Evolutionary conservation across 345 rosid species (phyloP), one percentile per base, ranked within the genome.

Genomic region (Mangifera indica): DNA sequence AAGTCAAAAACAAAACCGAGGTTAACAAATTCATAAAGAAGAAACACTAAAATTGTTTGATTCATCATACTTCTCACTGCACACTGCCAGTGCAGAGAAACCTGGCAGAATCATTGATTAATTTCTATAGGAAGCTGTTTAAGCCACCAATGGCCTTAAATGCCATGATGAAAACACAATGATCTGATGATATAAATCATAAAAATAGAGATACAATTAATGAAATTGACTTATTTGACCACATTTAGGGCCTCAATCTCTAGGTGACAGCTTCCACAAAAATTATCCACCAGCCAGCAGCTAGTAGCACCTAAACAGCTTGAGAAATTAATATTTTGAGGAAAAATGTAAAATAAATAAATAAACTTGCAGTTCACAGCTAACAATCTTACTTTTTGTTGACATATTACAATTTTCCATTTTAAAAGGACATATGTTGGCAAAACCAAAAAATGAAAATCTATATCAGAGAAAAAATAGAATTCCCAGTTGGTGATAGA

Each of bases 21-120:
- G 20, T 18, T 42, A 44, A 42, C 54, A 57, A 40, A 52, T 51
- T 4, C 46, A 8, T 42, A 57, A 69, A 42, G 17, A 32, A 20
- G 7, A 71, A 24, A 71, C 7, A 55, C 52, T 15, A 52, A 71
- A 70, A 70, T 55, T 92, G 97, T 94, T 15, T 65, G 92, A 94
- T 90, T 95, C 93, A 84, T 92, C 91, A 92, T 86, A 94, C 97
- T 94, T 92, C 93, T 94, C 93, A 45, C 95, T 87, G 97, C 87
- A 92, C 97, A 88, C 94, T 94, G 95, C 69, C 97, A 90, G 90
- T 92, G 74, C 97, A 92, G 97, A 89, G 87, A 92, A 86, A 94
- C 98, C 98, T 92, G 97, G 85, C 77, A 82, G 92, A 93, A 92
- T 87, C 97, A 80, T 37, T 9, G 4, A 56, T 26, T 21, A 57